These are phyloP conservation scores for Arthrobotrys megalospora DNA, from an alignment of 2,329 filamentous ascomycete genomes.

Conservation along the genomic window DNA sequence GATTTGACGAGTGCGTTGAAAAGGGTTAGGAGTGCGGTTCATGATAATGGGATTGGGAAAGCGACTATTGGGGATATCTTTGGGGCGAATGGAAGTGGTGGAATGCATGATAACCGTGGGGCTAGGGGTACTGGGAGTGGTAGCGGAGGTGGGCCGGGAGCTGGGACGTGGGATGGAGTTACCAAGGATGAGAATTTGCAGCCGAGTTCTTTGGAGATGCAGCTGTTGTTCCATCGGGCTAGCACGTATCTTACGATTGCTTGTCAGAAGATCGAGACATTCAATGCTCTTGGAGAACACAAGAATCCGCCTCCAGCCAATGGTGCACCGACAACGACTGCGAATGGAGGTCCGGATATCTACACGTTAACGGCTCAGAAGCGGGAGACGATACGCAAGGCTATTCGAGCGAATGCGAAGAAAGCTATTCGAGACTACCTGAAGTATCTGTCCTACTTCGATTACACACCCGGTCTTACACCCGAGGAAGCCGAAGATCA, in stretches of 20 bases:
- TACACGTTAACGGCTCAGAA: constrained; percentile 62
- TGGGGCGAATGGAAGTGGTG: constrained; percentile 37
- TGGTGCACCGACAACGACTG: constrained; percentile 25
- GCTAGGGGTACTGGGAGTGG: constrained; percentile 65
- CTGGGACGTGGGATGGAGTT: constrained; percentile 66
- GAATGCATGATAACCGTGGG: constrained; percentile 42
- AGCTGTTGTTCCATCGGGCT: constrained; percentile 82
- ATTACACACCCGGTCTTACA: constrained; percentile 82
- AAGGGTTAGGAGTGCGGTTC: constrained; percentile 71
- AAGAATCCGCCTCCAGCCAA: constrained; percentile 63
- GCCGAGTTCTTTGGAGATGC: constrained; percentile 80
- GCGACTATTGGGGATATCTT: constrained; percentile 68
- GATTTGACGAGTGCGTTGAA: constrained; percentile 80
- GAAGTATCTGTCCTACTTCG: constrained; percentile 79
- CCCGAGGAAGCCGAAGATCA: constrained; percentile 68
- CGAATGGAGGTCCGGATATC: constrained; percentile 31
- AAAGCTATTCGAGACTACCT: constrained; percentile 82
- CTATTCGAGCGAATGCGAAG: constrained; percentile 81
- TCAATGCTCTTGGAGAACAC: constrained; percentile 64
- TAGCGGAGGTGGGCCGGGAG: constrained; percentile 52
- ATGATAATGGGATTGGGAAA: constrained; percentile 70
- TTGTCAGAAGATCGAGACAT: constrained; percentile 66
- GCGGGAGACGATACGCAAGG: constrained; percentile 76
- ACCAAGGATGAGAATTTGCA: constrained; percentile 74
- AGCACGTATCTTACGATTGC: constrained; percentile 80